phyloP scores from a whole-genome alignment of 2,329 filamentous ascomycete genomes.

The Rhytidhysteron rufulum region DNA sequence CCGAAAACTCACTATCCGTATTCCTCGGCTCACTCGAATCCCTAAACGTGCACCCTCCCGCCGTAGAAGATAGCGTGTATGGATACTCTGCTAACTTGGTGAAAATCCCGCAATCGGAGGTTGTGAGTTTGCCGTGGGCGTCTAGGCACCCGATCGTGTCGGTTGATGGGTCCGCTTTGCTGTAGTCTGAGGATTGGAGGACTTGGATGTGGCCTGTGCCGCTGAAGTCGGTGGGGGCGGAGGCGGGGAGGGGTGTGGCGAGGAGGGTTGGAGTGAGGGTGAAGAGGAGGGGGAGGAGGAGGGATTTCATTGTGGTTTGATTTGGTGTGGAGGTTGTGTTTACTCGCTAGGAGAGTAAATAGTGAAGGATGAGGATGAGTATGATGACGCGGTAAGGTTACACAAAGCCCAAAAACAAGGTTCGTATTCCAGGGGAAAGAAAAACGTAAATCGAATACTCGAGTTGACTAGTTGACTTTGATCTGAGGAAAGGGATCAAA shows the following conservation, averaged over 20 bases:
- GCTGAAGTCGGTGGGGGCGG: slow-evolving; percentile 18
- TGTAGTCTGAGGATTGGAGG: slow-evolving; percentile 24
- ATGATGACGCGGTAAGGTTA: too few relatives aligned
- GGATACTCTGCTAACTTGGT: slow-evolving; percentile 17
- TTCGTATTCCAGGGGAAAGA: too few relatives aligned
- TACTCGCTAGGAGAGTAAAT: too few relatives aligned
- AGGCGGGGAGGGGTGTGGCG: slow-evolving; percentile 10
- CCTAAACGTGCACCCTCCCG: slow-evolving; percentile 30
- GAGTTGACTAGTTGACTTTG: too few relatives aligned
- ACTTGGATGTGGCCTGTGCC: slow-evolving; percentile 28
- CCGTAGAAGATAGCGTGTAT: slow-evolving; percentile 21
- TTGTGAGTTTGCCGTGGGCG: slow-evolving; percentile 20
- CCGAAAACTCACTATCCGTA: slow-evolving; percentile 26
- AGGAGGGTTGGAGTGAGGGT: slow-evolving; percentile 6
- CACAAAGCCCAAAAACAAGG: too few relatives aligned
- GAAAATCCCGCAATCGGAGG: slow-evolving; percentile 22
- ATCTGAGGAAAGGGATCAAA: too few relatives aligned
- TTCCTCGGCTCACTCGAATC: slow-evolving; percentile 23
- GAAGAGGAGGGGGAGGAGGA: too few relatives aligned
- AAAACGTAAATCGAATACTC: too few relatives aligned
- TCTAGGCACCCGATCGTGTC: slow-evolving; percentile 26
- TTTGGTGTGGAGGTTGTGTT: too few relatives aligned
- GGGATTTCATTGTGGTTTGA: too few relatives aligned
- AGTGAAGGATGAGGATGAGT: too few relatives aligned
- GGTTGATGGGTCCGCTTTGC: slow-evolving; percentile 14